Evolutionary conservation across 495 filamentous ascomycete genomes (phyloP), one percentile per base, ranked within the genome.

Genomic region (Chaetomium fimeti): DNA sequence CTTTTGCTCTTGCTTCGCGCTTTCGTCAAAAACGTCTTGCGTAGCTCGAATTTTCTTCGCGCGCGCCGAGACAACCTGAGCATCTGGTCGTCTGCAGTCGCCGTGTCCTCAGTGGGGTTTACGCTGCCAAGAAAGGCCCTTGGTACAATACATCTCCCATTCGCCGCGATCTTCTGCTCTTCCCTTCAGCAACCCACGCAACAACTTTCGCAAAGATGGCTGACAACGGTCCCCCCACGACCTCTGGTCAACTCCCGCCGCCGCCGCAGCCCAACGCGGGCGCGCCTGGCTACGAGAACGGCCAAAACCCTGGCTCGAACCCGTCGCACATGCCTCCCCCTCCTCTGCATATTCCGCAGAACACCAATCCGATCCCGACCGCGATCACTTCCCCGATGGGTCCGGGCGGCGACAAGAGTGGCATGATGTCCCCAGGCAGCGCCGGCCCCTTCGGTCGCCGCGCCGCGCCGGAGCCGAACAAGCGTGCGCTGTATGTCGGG

Each of bases 401-500:
- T 48, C 85, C 81, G 32, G 68, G 82, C 62, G 81, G 78, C 52
- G 83, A 85, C 61, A 82, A 83, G 68, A 80, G 79, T 55, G 83
- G 78, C 51, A 87, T 95, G 76, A 88, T 93, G 82, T 96, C 93
- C 47, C 90, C 91, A 42, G 88, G 86, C 70, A 91, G 86, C 64
- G 85, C 85, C 53, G 91, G 88, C 51, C 88, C 91, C 55, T 93
- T 89, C 69, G 88, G 91, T 53, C 91, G 94, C 70, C 93, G 94
- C 68, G 91, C 92, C 36, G 94, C 94, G 20, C 94, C 94, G 57
- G 94, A 99, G 79, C 94, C 94, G 49, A 99, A 99, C 82, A 99
- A 99, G 85, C 85, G 95, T 69, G 94, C 94, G 48, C 81, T 99
- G 52, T 99, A 99, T 68, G 93, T 99, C 52, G 94, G 94, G 38